Evolutionary conservation across 2,329 filamentous ascomycete genomes (phyloP), one percentile per base, ranked within the genome.

Genomic region (Fusarium chaquense): DNA sequence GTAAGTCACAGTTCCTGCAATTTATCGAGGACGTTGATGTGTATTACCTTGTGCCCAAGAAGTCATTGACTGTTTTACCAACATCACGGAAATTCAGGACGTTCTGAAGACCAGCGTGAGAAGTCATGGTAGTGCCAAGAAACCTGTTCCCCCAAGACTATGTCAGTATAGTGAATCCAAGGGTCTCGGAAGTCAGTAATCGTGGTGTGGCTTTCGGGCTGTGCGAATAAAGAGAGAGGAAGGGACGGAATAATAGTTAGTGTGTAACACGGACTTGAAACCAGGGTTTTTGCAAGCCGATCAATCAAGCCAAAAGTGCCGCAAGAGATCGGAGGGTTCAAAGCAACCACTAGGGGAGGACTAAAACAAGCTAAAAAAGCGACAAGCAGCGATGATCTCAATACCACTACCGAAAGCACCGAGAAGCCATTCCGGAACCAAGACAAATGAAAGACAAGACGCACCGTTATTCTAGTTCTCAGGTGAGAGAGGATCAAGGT

Each of bases 71-170:
- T 0, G 87, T 89, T 67, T 83, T 81, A 41, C 90, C 91, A 44
- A 94, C 89, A 83, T 95, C 92, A 60, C 93, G 88, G 76, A 94
- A 93, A 78, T 95, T 95, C 73, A 90, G 81, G 52, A 94, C 72
- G 9, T 67, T 69, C 38, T 76, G 71, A 18, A 78, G 69, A 26
- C 58, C 64, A n/a, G 45, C 47, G 15, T 58, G 36, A 41, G 63
- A 62, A 44, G 53, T 32, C 73, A 75, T 75, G 47, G 44, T 45
- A 13, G 32, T 51, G 50, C 64, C 60, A 65, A 71, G 45, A 38
- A 35, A 40, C 26, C 36, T 57, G 35, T 50, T 35, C 38, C 13
- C 22, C 24, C 28, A 30, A 8, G 35, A 53, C 28, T 26, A 47
- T 51, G 46, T 20, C 45, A 45, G 46, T 30, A 28, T 32, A 20